Evolutionary conservation across 768 basidiomycete species (phyloP), one percentile per base, ranked within the genome.

Genomic region (Calocera cornea): DNA sequence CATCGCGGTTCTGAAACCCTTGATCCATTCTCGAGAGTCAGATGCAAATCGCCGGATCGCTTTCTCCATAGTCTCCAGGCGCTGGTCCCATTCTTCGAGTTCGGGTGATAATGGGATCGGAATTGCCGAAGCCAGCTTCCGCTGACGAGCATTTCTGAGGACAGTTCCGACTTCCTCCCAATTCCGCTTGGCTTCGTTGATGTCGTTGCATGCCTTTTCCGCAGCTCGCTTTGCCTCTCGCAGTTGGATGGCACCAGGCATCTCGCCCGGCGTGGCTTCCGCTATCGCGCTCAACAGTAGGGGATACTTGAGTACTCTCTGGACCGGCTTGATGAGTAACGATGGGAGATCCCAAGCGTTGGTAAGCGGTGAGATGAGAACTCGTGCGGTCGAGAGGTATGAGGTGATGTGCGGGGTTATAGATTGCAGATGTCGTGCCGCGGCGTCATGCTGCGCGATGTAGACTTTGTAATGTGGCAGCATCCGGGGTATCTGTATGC

Each of bases 291-390:
- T 78, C 36, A 99, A 84, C 33, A 99, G 83, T 10, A 98, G 83
- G 0, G 91, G 86, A 74, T 99, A 99, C 75, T 97, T 98, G 70
- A 97, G 86, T 66, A 97, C 83, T 17, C 95, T 86, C 74, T 98
- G 97, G 2, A 99, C 92, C 36, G 97, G 97, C 77, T 98, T 97
- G 77, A 99, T 97, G 69, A 99, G 87, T 41, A 97, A 83, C 0
- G 92, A 93, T 3, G 91, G 82, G 31, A 99, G 84, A 75, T 99
- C 95, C 88, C 92, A 94, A 1, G 92, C 90, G 72, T 92, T 87
- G 0, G 91, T 89, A 14, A 89, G 81, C 27, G 84, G 82, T 1
- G 86, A 83, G 1, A 89, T 87, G 40, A 88, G 80, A 12, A 79
- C 80, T 68, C 84, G 83, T 19, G 88, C 89, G 38, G 85, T 84